These are phyloP conservation scores for Penicillium tannophilum DNA, from an alignment of 495 filamentous ascomycete species.

Conservation along the genomic window DNA sequence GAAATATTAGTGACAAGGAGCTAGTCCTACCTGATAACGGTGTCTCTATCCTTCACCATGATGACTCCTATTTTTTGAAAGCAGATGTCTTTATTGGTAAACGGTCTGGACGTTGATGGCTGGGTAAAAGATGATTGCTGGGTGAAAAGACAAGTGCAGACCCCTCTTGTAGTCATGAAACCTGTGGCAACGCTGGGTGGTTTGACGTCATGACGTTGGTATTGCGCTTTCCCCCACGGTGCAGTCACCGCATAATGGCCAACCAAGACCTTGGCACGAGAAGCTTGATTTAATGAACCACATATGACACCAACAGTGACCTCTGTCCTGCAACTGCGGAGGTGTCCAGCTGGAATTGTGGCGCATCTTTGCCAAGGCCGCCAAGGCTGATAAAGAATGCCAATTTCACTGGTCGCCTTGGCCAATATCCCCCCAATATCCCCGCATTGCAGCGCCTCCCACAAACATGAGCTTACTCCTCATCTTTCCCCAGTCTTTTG, in stretches of 20 bases:
- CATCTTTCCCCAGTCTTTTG: neutral
- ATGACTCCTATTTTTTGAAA: constrained; percentile 22
- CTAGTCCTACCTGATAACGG: constrained; percentile 53
- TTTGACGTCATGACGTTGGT: neutral
- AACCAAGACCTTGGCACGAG: neutral
- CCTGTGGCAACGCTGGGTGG: neutral
- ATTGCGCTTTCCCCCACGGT: neutral
- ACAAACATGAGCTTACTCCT: neutral
- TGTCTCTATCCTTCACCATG: constrained; percentile 61
- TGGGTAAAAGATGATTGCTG: neutral
- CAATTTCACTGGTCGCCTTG: neutral
- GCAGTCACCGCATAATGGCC: neutral
- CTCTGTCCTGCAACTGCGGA: neutral
- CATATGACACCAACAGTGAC: neutral
- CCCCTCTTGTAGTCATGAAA: neutral
- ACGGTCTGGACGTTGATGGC: neutral
- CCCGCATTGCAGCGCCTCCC: neutral
- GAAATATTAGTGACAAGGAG: neutral
- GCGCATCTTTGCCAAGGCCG: neutral
- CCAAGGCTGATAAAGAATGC: neutral
- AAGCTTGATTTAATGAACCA: neutral
- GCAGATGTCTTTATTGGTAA: neutral
- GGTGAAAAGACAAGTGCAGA: too few species aligned
- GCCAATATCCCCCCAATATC: neutral
- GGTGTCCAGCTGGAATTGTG: neutral